Conservation (phyloP, 225 moss, liverwort and hornwort species). For the Physcomitrellopsis africana region DNA sequence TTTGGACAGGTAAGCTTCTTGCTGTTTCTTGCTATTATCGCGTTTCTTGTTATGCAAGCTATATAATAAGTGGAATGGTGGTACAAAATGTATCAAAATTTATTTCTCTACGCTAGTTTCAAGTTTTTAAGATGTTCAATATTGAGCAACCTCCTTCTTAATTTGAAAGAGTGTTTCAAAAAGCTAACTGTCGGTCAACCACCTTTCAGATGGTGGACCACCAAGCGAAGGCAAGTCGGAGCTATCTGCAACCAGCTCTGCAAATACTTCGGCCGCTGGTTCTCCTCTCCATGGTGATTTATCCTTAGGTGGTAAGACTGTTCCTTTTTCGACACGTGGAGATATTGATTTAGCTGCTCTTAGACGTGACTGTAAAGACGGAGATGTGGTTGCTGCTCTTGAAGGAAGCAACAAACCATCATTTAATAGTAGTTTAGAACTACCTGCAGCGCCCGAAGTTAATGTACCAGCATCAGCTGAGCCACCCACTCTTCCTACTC, state of each 20-base stretch:
- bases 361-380: conserved; percentile 22
- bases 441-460: conserved; percentile 43
- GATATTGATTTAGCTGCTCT: conserved; percentile 23
- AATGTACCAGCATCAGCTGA: conserved; percentile 34
- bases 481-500: conserved; percentile 47
- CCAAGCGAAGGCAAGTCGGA: conserved; percentile 76
- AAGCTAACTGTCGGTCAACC: conserved; percentile 23
- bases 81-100: too few species aligned
- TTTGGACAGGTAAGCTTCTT: conserved; percentile 86
- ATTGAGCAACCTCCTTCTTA: neutral
- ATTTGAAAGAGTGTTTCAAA: conserved; percentile 21
- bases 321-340: conserved; percentile 38
- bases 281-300: conserved; percentile 43
- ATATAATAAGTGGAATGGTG: neutral
- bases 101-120: too few species aligned
- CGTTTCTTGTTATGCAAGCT: neutral
- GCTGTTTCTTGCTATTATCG: neutral
- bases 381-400: conserved; percentile 14
- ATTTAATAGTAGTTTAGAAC: conserved; percentile 28
- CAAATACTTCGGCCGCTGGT: conserved; percentile 55
- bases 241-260: conserved; percentile 78
- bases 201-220: conserved; percentile 74
- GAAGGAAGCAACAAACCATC: conserved; percentile 39
- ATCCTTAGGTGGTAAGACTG: conserved; percentile 27
- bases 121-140: too few species aligned